phyloP scores from a whole-genome alignment of 164 flowering plant species.

The Magnolia officinalis region DNA sequence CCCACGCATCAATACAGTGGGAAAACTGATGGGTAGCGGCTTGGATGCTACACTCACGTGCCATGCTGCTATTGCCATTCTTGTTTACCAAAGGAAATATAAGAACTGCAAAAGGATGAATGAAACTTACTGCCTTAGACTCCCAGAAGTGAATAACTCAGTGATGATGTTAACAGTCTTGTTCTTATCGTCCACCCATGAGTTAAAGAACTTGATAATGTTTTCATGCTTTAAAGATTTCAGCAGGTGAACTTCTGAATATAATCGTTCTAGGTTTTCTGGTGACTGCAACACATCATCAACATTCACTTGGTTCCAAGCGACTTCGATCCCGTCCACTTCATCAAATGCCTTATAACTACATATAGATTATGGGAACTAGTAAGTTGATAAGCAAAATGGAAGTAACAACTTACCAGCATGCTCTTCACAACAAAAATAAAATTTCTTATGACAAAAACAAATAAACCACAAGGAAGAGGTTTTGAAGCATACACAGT shows the following conservation, averaged over 20 bases:
- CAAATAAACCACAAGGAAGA: background rate
- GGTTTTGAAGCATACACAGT: conserved; percentile 64
- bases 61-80: background rate
- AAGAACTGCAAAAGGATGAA: conserved; percentile 3
- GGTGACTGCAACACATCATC: conserved; percentile 68
- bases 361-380: conserved; percentile 5
- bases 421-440: background rate
- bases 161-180: conserved; percentile 81
- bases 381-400: background rate
- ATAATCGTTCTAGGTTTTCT: conserved; percentile 51
- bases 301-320: conserved; percentile 69
- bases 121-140: conserved; percentile 64
- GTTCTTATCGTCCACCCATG: conserved; percentile 75
- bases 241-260: conserved; percentile 73
- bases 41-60: background rate
- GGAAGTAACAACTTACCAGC: background rate
- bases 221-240: conserved; percentile 68
- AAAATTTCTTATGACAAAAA: no score
- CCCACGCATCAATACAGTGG: background rate
- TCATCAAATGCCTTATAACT: conserved; percentile 89
- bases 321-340: conserved; percentile 81
- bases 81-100: background rate
- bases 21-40: background rate
- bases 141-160: conserved; percentile 86
- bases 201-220: conserved; percentile 56